Percentiles rank a stretch among this genome's conserved stretches.
Conservation (phyloP, 305 asterid species). For the Andrographis paniculata region DNA sequence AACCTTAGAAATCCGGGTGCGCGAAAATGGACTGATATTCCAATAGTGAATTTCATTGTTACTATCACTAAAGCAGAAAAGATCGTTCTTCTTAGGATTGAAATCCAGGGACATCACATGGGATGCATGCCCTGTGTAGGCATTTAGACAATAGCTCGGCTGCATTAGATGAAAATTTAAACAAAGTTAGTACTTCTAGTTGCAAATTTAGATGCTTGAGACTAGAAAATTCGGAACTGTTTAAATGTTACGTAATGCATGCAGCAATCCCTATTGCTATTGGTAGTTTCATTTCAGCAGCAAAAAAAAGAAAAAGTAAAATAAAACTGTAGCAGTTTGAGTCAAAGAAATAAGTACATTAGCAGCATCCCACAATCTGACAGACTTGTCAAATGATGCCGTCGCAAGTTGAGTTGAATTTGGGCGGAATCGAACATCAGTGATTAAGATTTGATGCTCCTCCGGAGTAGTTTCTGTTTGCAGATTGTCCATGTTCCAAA, state of each 20-base stretch:
- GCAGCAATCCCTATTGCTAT: no score
- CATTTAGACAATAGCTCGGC: slow-evolving; percentile 68
- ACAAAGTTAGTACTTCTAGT: slow-evolving; percentile 1
- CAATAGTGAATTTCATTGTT: slow-evolving; percentile 62
- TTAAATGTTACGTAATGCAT: no score
- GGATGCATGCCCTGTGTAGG: slow-evolving; percentile 51
- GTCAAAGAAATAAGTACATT: slow-evolving; percentile 33
- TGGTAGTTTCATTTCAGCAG: no score
- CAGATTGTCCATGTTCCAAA: slow-evolving; percentile 81
- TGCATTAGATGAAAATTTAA: slow-evolving; percentile 29
- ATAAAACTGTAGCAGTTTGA: neutral
- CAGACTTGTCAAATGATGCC: slow-evolving; percentile 72
- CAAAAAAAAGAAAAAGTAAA: no score
- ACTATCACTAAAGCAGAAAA: slow-evolving; percentile 70
- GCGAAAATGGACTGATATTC: slow-evolving; percentile 46
- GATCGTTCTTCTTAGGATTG: slow-evolving; percentile 70
- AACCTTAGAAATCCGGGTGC: slow-evolving; percentile 67
- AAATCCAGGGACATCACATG: slow-evolving; percentile 78
- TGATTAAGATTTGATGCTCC: slow-evolving; percentile 58
- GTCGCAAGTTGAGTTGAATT: slow-evolving; percentile 73
- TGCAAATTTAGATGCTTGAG: neutral
- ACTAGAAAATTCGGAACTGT: neutral
- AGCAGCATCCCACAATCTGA: slow-evolving; percentile 83
- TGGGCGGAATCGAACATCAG: slow-evolving; percentile 79
- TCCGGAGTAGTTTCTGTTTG: slow-evolving; percentile 60